Percentiles rank a stretch among this genome's conserved stretches.
Evolutionary conservation across 2,329 filamentous ascomycete genomes (phyloP).

Genomic region (Aspergillus niger): DNA sequence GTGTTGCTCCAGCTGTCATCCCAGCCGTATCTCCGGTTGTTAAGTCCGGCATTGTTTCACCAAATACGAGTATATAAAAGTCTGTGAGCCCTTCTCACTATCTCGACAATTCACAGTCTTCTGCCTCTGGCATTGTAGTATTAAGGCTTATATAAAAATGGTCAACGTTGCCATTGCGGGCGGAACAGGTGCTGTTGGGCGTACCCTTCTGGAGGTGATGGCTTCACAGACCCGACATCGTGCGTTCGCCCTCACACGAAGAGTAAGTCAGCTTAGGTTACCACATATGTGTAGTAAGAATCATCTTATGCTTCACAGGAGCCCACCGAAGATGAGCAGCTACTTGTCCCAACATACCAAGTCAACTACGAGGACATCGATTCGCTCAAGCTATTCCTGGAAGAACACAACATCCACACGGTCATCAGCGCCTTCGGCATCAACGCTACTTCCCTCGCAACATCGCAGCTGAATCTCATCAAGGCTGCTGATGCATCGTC

Average conservation of each 20-base stretch:
- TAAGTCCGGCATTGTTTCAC: too few species aligned
- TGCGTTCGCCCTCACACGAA: constrained; percentile 9
- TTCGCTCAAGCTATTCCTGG: constrained; percentile 22
- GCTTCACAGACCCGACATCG: background rate
- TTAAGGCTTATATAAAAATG: background rate
- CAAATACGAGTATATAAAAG: too few species aligned
- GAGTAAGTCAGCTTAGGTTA: background rate
- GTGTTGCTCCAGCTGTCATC: too few species aligned
- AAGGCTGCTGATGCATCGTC: constrained; percentile 19
- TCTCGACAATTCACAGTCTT: too few species aligned
- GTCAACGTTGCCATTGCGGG: constrained; percentile 16
- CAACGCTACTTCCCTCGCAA: background rate
- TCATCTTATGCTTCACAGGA: fast-evolving
- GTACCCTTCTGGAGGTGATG: constrained; percentile 12
- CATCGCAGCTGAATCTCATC: constrained; percentile 24
- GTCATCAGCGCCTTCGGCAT: constrained; percentile 23
- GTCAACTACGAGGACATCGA: constrained; percentile 34
- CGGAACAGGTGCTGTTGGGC: constrained; percentile 12
- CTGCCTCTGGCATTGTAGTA: too few species aligned
- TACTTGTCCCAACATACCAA: too few species aligned
- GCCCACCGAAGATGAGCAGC: too few species aligned
- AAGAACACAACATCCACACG: constrained; percentile 25
- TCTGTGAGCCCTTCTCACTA: fast-evolving
- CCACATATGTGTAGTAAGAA: too few species aligned
- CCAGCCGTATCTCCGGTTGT: too few species aligned